Percentiles rank a stretch among this genome's conserved stretches.
Evolutionary conservation across 2,329 filamentous ascomycete genomes (phyloP).

Genomic region (Chaetomiaceae sp.): DNA sequence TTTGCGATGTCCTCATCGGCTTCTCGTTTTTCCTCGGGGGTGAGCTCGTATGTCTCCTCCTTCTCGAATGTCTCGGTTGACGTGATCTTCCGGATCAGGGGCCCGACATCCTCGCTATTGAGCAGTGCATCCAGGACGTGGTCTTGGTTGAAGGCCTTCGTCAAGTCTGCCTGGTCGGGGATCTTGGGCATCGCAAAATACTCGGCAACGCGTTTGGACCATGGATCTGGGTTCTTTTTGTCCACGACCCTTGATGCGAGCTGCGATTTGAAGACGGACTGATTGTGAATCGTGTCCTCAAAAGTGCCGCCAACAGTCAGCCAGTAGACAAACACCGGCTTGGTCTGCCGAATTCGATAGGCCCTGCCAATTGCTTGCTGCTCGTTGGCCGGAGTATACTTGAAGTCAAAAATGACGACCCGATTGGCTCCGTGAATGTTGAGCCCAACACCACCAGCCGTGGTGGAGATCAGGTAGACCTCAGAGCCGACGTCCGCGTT

Average conservation of each 20-base stretch:
- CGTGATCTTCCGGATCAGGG: slow-evolving; percentile 50
- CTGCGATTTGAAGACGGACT: slow-evolving; percentile 74
- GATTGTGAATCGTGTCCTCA: slow-evolving; percentile 68
- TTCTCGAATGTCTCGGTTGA: slow-evolving; percentile 68
- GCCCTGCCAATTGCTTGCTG: slow-evolving; percentile 82
- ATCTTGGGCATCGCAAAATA: slow-evolving; percentile 55
- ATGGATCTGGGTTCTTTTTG: slow-evolving; percentile 68
- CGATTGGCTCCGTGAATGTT: slow-evolving; percentile 82
- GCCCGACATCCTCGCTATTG: slow-evolving; percentile 27
- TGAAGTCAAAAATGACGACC: slow-evolving; percentile 79
- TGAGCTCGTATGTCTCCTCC: slow-evolving; percentile 59
- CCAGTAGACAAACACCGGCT: slow-evolving; percentile 78
- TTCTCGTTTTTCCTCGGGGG: slow-evolving; percentile 53
- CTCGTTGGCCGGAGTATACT: slow-evolving; percentile 74
- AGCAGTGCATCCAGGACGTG: slow-evolving; percentile 48
- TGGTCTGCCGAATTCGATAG: slow-evolving; percentile 77
- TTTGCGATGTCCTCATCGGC: slow-evolving; percentile 38
- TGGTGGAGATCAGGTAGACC: slow-evolving; percentile 77
- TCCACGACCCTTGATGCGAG: slow-evolving; percentile 76
- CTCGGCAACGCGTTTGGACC: slow-evolving; percentile 50
- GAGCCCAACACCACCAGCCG: slow-evolving; percentile 72
- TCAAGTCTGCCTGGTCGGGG: slow-evolving; percentile 29
- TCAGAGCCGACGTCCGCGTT: slow-evolving; percentile 47
- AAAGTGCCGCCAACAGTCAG: slow-evolving; percentile 73
- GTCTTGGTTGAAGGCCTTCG: slow-evolving; percentile 55